Conservation (phyloP, 139 green algal species). For the Gonium pectorale region DNA sequence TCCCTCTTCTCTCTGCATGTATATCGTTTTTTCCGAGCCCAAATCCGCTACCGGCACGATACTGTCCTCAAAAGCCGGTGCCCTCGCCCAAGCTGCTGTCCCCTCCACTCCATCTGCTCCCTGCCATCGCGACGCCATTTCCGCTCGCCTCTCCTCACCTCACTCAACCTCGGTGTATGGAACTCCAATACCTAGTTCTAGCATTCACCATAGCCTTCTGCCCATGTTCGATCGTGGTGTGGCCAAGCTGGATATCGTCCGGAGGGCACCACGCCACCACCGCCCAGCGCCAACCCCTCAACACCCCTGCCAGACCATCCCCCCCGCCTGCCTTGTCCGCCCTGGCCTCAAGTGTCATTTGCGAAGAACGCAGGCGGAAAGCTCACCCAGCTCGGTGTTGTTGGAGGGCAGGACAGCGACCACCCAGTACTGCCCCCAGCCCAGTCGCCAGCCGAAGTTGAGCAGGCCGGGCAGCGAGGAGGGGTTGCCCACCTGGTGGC, state of each 20-base stretch:
- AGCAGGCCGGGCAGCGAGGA: neutral
- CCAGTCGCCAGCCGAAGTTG: constrained; percentile 11
- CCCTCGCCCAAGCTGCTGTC: too few species aligned
- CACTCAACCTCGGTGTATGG: too few species aligned
- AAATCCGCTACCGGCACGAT: too few species aligned
- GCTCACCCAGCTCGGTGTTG: constrained; percentile 1
- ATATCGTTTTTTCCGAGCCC: too few species aligned
- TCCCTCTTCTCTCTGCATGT: too few species aligned
- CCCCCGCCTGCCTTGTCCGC: neutral
- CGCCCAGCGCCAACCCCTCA: neutral
- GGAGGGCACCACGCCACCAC: too few species aligned
- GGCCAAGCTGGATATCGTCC: neutral
- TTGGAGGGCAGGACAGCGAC: constrained; percentile 32
- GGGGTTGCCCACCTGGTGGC: constrained; percentile 7
- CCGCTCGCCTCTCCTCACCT: too few species aligned
- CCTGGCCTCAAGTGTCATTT: too few species aligned
- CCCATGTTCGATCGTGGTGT: neutral
- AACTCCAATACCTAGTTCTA: neutral
- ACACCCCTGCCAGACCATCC: neutral
- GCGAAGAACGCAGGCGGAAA: too few species aligned
- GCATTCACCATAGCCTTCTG: neutral
- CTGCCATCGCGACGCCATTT: too few species aligned
- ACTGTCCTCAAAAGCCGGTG: too few species aligned
- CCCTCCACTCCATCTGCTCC: too few species aligned
- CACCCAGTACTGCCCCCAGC: constrained; percentile 38